A percentile compares a stretch with the other conserved stretches of the same genome.
phyloP scores from a whole-genome alignment of 495 filamentous ascomycete genomes.

The Hyaloscypha variabilis region DNA sequence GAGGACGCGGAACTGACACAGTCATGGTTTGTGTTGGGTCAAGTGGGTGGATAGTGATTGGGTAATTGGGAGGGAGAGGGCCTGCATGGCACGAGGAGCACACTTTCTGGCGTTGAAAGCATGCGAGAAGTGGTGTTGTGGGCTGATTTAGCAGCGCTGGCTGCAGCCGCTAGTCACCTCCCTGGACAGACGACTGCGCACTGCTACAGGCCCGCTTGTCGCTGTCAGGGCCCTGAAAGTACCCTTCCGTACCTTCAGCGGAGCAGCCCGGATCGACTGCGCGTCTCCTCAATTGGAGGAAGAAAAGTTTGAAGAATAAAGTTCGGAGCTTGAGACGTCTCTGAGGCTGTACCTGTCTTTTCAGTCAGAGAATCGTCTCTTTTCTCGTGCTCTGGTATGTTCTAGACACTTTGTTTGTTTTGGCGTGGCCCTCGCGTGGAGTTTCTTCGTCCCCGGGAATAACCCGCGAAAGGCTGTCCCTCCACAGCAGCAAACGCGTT shows the following conservation, averaged over 20 bases:
- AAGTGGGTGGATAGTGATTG: neutral
- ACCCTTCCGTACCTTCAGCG: no score
- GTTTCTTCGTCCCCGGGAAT: neutral
- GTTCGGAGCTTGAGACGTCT: neutral
- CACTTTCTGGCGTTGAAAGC: neutral
- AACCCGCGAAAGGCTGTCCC: neutral
- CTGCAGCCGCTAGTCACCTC: neutral
- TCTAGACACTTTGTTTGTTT: constrained; percentile 13
- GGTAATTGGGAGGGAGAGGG: neutral
- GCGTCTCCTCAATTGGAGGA: neutral
- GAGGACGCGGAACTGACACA: neutral
- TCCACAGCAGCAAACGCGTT: neutral
- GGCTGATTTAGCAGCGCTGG: neutral
- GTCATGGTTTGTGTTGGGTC: constrained; percentile 7
- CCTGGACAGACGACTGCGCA: neutral
- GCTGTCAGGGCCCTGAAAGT: no score
- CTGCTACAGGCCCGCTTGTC: neutral
- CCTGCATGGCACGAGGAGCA: neutral
- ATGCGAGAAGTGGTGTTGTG: neutral
- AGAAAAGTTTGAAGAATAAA: neutral
- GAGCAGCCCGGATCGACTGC: neutral
- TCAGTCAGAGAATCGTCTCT: constrained; percentile 5
- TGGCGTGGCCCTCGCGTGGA: neutral
- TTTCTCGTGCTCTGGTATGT: neutral
- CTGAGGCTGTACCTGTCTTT: neutral